Percentiles rank a stretch among this genome's conserved stretches.
These are phyloP conservation scores for Metschnikowia arizonensis DNA, from an alignment of 805 yeast genomes.

Conservation along the genomic window DNA sequence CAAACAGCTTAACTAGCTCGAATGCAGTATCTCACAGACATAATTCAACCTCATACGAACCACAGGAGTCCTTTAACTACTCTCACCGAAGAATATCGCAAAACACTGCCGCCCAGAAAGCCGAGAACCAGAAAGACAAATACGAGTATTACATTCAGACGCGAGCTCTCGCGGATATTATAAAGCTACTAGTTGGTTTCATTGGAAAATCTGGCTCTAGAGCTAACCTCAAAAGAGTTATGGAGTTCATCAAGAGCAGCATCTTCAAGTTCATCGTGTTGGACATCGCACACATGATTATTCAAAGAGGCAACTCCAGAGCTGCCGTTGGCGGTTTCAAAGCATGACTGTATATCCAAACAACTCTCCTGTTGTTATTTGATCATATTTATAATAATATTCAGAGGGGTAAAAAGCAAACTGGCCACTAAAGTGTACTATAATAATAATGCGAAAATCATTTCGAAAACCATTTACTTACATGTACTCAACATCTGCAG, in stretches of 20 bases:
- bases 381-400: not conserved
- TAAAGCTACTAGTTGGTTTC: constrained; percentile 9
- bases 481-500: constrained; percentile 90
- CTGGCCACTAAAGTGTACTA: not conserved
- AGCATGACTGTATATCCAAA: not conserved
- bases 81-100: constrained; percentile 18
- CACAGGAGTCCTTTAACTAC: constrained; percentile 9
- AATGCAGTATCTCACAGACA: constrained; percentile 24
- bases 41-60: constrained; percentile 17
- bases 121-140: constrained; percentile 31
- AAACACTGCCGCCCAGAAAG: constrained; percentile 16
- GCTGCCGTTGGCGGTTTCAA: not conserved
- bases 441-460: not conserved
- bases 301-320: constrained; percentile 13
- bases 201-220: constrained; percentile 14
- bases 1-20: constrained; percentile 16
- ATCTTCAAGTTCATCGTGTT: constrained; percentile 35
- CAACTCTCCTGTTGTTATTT: not conserved
- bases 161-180: constrained; percentile 16
- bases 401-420: not conserved
- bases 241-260: constrained; percentile 34
- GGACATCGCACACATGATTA: constrained; percentile 34
- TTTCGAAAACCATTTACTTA: constrained; percentile 20
- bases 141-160: constrained; percentile 34
- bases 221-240: constrained; percentile 23